A percentile compares a stretch with the other conserved stretches of the same genome.
Conservation (phyloP, 345 rosid genomes). For the Odontarrhena argentea region DNA sequence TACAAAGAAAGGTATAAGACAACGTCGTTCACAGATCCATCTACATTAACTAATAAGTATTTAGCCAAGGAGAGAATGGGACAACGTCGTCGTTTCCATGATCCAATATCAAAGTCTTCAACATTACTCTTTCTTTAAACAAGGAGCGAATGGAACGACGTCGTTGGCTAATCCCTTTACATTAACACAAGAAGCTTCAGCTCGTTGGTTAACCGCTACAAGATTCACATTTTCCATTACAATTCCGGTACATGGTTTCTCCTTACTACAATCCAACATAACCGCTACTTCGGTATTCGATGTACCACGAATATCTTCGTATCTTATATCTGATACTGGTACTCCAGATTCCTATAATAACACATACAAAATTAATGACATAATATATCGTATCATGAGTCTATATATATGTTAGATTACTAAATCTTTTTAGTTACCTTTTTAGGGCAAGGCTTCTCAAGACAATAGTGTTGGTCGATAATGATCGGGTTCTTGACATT, state of each 20-base stretch:
- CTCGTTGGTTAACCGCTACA: constrained; percentile 15
- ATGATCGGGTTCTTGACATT: constrained; percentile 62
- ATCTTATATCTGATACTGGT: constrained; percentile 59
- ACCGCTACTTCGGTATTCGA: constrained; percentile 66
- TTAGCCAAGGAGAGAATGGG: not conserved
- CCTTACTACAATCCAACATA: constrained; percentile 65
- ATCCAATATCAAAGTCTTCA: not conserved
- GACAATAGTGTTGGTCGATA: constrained; percentile 73
- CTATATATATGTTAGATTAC: not conserved
- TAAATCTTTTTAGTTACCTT: constrained; percentile 34
- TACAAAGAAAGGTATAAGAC: not conserved
- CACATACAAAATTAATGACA: not conserved
- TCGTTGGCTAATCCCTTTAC: constrained; percentile 33
- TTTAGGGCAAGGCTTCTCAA: constrained; percentile 48
- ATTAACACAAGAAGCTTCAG: constrained; percentile 35
- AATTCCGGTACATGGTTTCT: constrained; percentile 58
- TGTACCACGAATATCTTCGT: constrained; percentile 60
- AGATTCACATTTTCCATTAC: constrained; percentile 57
- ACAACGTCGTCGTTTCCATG: not conserved
- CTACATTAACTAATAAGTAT: constrained; percentile 9
- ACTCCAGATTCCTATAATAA: constrained; percentile 65
- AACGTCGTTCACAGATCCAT: constrained; percentile 14
- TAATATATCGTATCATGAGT: not conserved
- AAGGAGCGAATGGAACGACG: constrained; percentile 35
- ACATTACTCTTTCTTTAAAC: constrained; percentile 28